Evolutionary conservation across 106 monocot genomes (phyloP).

Genomic region (Dendrobium catenatum): DNA sequence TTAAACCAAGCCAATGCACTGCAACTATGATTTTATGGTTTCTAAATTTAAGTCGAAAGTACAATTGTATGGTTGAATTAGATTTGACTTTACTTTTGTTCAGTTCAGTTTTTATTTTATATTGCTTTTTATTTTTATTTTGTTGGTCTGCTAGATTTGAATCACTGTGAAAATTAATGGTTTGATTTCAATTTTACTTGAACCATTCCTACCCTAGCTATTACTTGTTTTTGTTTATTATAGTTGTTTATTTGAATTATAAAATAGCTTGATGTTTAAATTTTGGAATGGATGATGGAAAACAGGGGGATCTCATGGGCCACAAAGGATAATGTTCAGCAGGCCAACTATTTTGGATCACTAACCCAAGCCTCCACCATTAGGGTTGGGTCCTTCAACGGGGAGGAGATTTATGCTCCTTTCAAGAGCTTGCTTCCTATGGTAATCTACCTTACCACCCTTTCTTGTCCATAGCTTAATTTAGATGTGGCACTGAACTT

Average conservation of each 20-base stretch:
- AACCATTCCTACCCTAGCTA: background rate
- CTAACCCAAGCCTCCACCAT: slow-evolving; percentile 86
- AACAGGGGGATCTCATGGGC: slow-evolving; percentile 91
- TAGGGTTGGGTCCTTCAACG: slow-evolving; percentile 87
- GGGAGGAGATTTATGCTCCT: slow-evolving; percentile 95
- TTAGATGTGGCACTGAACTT: background rate
- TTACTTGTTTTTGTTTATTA: background rate
- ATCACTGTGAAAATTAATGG: background rate
- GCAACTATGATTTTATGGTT: slow-evolving; percentile 3
- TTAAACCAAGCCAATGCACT: background rate
- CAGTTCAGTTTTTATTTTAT: background rate
- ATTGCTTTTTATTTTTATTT: too few relatives aligned
- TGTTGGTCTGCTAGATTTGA: too few relatives aligned
- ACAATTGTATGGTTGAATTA: background rate
- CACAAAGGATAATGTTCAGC: slow-evolving; percentile 93
- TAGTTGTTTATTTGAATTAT: background rate
- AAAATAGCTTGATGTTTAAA: background rate
- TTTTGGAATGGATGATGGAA: background rate
- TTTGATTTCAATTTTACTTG: background rate
- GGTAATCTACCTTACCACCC: slow-evolving; percentile 30
- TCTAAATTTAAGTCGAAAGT: background rate
- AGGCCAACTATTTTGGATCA: slow-evolving; percentile 90
- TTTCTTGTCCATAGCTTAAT: background rate
- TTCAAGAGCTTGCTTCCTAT: slow-evolving; percentile 96
- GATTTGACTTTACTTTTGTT: background rate